phyloP scores from a whole-genome alignment of 768 basidiomycete species.

The Aureoboletus auriporus region DNA sequence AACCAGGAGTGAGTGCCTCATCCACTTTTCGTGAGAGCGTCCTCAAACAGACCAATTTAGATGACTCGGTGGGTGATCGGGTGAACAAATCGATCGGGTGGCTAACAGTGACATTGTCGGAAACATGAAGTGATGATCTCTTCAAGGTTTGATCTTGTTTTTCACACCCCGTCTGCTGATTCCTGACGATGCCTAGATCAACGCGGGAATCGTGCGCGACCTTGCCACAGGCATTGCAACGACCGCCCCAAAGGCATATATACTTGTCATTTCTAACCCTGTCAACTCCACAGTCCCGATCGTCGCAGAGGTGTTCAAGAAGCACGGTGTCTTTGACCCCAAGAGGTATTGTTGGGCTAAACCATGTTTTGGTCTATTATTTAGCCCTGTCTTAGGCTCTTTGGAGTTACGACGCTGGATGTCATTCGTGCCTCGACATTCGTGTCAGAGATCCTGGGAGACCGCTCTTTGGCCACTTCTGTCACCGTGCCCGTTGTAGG shows the following conservation, averaged over 20 bases:
- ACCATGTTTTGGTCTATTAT: background rate
- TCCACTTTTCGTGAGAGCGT: background rate
- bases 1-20: slow-evolving; percentile 70
- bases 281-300: slow-evolving; percentile 99
- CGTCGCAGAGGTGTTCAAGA: slow-evolving; percentile 93
- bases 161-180: background rate
- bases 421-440: slow-evolving; percentile 98
- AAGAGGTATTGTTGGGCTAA: slow-evolving; percentile 56
- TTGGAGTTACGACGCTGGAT: slow-evolving; percentile 97
- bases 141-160: slow-evolving; percentile 69
- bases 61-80: slow-evolving; percentile 44
- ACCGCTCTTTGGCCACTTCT: slow-evolving; percentile 56
- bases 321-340: slow-evolving; percentile 85
- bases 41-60: slow-evolving; percentile 23
- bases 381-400: slow-evolving; percentile 53
- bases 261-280: slow-evolving; percentile 98
- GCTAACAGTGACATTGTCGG: slow-evolving; percentile 6
- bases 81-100: background rate
- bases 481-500: slow-evolving; percentile 88
- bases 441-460: slow-evolving; percentile 72
- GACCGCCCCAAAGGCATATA: slow-evolving; percentile 80
- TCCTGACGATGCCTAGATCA: slow-evolving; percentile 58
- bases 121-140: slow-evolving; percentile 71
- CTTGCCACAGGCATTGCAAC: slow-evolving; percentile 89
- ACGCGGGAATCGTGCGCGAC: slow-evolving; percentile 93